Conservation (phyloP, 768 basidiomycete species). For the Kwoniella heveanensis region DNA sequence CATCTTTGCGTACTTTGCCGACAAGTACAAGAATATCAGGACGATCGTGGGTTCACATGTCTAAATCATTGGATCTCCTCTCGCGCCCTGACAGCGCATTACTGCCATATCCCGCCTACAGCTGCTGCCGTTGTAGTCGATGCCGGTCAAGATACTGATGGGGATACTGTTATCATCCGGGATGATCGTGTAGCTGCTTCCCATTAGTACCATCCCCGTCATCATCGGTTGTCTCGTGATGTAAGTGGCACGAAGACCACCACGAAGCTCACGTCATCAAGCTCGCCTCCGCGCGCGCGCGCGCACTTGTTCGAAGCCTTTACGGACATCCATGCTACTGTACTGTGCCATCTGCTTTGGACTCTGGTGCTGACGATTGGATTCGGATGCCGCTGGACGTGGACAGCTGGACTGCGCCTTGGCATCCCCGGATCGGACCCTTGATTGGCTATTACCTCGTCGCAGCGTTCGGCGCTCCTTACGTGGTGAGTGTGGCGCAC, state of each 20-base stretch:
- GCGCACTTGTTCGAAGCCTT: too few relatives aligned
- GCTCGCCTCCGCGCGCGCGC: too few relatives aligned
- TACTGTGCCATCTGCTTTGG: too few relatives aligned
- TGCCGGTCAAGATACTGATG: background rate
- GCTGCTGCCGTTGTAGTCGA: too few relatives aligned
- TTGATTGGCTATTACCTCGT: constrained; percentile 55
- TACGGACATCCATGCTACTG: too few relatives aligned
- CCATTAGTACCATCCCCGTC: constrained; percentile 54
- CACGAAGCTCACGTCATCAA: too few relatives aligned
- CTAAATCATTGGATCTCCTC: too few relatives aligned
- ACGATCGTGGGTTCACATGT: constrained; percentile 47
- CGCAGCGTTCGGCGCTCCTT: constrained; percentile 27
- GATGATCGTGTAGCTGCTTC: constrained; percentile 35
- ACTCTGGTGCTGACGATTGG: too few relatives aligned
- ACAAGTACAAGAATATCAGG: constrained; percentile 41
- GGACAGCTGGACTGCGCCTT: constrained; percentile 46
- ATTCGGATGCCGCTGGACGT: background rate
- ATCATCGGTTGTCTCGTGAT: constrained; percentile 52
- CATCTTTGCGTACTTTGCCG: constrained; percentile 49
- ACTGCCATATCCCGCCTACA: too few relatives aligned
- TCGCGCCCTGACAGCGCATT: too few relatives aligned
- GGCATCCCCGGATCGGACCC: constrained; percentile 51
- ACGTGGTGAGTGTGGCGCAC: constrained; percentile 16
- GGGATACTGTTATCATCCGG: too few relatives aligned
- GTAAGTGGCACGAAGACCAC: too few relatives aligned